Evolutionary conservation across 805 yeast genomes (phyloP).

Genomic region (Yarrowia yakushimensis): DNA sequence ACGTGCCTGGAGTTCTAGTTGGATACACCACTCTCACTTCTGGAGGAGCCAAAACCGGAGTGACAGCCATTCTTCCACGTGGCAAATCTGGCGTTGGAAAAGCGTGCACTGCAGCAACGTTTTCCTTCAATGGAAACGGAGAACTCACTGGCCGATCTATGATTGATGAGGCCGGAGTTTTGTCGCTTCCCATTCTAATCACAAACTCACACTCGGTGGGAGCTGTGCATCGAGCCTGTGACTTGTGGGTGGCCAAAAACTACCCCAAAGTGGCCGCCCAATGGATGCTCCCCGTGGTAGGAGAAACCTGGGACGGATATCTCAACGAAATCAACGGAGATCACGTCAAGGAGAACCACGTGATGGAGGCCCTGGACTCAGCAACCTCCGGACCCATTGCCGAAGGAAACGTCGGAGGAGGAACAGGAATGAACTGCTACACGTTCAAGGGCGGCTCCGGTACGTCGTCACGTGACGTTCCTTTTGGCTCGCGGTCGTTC

Average conservation of each 20-base stretch:
- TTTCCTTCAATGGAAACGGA: slow-evolving; percentile 14
- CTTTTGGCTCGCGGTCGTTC: not conserved
- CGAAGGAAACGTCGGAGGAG: slow-evolving; percentile 9
- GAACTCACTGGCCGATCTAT: slow-evolving; percentile 2
- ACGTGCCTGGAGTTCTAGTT: not conserved
- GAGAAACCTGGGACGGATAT: slow-evolving; percentile 20
- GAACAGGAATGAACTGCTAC: slow-evolving; percentile 16
- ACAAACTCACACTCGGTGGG: slow-evolving; percentile 1
- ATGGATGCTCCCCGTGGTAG: slow-evolving; percentile 14
- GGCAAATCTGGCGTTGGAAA: slow-evolving; percentile 3
- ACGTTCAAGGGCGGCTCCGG: slow-evolving; percentile 14
- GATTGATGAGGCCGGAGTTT: slow-evolving; percentile 13
- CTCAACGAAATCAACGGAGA: slow-evolving; percentile 12
- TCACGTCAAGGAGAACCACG: slow-evolving; percentile 10
- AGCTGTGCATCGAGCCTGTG: not conserved
- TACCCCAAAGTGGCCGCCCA: slow-evolving; percentile 2
- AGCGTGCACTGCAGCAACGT: slow-evolving; percentile 6
- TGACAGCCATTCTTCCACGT: slow-evolving; percentile 5
- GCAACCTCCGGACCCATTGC: not conserved
- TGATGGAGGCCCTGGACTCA: not conserved
- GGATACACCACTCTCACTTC: not conserved
- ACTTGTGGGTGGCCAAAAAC: slow-evolving; percentile 1
- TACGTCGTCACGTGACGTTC: not conserved
- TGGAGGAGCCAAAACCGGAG: not conserved
- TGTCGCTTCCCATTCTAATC: not conserved